Base-by-base conservation (phyloP, 805 yeast genomes). In the Candida patagonica region DNA sequence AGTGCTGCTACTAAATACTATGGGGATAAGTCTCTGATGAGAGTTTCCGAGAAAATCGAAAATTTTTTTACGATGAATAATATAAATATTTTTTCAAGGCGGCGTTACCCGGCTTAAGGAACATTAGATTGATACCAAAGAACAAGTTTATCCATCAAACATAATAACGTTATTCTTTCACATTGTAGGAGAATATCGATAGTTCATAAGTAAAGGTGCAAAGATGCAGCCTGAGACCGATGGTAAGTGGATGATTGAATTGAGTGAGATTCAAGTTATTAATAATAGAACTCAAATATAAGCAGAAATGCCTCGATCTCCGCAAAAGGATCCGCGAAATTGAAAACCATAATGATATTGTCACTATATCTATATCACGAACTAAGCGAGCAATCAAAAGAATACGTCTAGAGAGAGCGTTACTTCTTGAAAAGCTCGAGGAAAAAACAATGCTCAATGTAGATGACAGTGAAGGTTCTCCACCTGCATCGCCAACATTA, bases 351-450 rank as follows among this genome's bases (percentile, higher is more conserved):
- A 89, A 87, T 58, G 92, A 84, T 55, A 63, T 76, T 6, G 74
- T 86, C 40, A 72, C 87, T 1, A 62, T 86, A 23, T 83, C 92
- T 1, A 75, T 92, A 25, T 73, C 80, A 12, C 74, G 95, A 50
- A 78, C 94, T 9, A 76, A 83, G 47, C 70, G 76, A 21, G 74
- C 87, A 6, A 77, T 88, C 26, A 76, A 85, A 50, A 66, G 96
- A 47, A 66, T 85, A 34, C 73, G 95, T 42, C 69, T 87, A 33
- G 97, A 92, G 55, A 81, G 92, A 53, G 73, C 88, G 1, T 65
- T 89, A 9, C 63, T 92, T 23, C 62, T 88, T 32, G 96, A 89
- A 56, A 70, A 83, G 44, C 68, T 92, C 30, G 96, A 88, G 50
- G 67, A 67, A 30, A 46, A 53, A n/a, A 44, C 53, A 1, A 20